Percentiles rank a stretch among this genome's conserved stretches.
Conservation (phyloP, 192 early-diverging fungal species). For the Lunasporangiospora selenospora region DNA sequence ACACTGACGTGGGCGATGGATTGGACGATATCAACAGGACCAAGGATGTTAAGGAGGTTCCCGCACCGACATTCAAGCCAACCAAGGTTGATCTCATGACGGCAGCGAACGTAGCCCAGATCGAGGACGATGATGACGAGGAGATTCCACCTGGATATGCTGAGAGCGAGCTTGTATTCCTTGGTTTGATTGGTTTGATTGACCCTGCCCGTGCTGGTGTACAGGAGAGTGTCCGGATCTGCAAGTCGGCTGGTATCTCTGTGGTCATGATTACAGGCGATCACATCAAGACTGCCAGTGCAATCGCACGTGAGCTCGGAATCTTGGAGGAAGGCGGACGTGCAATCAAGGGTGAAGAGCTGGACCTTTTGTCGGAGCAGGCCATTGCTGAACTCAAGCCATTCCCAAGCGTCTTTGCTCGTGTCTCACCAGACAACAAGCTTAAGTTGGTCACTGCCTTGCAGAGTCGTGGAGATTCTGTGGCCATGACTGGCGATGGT, state of each 20-base stretch:
- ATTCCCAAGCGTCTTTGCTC: conserved; percentile 97
- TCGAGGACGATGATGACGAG: conserved; percentile 51
- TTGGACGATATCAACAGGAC: conserved; percentile 53
- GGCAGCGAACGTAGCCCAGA: conserved; percentile 25
- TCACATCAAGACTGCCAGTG: conserved; percentile 90
- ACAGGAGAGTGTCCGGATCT: conserved; percentile 77
- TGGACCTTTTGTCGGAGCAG: conserved; percentile 92
- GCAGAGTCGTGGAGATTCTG: conserved; percentile 76
- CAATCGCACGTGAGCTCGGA: conserved; percentile 90
- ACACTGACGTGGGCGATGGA: conserved; percentile 17
- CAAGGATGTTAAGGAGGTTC: conserved; percentile 58
- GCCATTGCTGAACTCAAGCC: conserved; percentile 78
- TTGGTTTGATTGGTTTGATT: conserved; percentile 91
- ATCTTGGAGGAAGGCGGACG: conserved; percentile 79
- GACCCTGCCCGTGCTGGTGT: conserved; percentile 92
- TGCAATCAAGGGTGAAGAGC: conserved; percentile 87
- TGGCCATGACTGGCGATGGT: conserved; percentile 96
- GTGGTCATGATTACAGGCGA: conserved; percentile 99
- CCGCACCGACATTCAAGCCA: conserved; percentile 23
- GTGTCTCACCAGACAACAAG: conserved; percentile 97
- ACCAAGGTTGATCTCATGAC: conserved; percentile 36
- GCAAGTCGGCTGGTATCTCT: conserved; percentile 92
- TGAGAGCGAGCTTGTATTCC: conserved; percentile 81
- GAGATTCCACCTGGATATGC: conserved; percentile 58
- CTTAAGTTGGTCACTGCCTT: conserved; percentile 93